Evolutionary conservation across 2,329 filamentous ascomycete species (phyloP), one percentile per base, ranked within the genome.

Genomic region (Hawksworthiomyces lignivorus): DNA sequence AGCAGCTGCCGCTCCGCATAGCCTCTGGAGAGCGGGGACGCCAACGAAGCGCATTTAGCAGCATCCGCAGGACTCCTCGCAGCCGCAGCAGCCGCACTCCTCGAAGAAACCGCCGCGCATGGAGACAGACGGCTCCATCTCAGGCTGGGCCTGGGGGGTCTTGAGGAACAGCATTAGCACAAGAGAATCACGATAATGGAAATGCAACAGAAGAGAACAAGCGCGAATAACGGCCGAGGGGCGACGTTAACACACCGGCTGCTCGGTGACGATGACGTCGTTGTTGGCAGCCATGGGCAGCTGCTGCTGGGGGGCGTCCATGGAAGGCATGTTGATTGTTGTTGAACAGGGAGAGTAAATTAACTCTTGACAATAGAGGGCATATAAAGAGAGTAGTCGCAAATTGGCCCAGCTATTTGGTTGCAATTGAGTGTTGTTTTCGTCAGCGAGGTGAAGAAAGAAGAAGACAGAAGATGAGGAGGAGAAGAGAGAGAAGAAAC

Each of bases 21-120:
- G n/a, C n/a, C n/a, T n/a, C n/a, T n/a, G n/a, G n/a, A n/a, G n/a
- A n/a, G n/a, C n/a, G n/a, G n/a, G n/a, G n/a, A n/a, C n/a, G n/a
- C n/a, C n/a, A n/a, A n/a, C n/a, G n/a, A n/a, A n/a, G n/a, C n/a
- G n/a, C n/a, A n/a, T 40, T 48, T 55, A 58, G 48, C 56, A 58
- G 49, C 56, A 58, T 12, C 17, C 43, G 38, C 53, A 57, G 39
- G 52, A 48, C 47, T 58, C 55, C n/a, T 46, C 44, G 45, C 45
- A 57, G 45, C 56, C 52, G 40, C 56, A 57, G 51, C 56, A 58
- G 34, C 47, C 44, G 43, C 56, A 59, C 44, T 57, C 55, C 47
- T 59, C 56, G n/a, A 54, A 46, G 43, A 59, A 56, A 22, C 56
- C 56, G 26, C 56, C 56, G 41, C 56, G 56, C 48, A 59, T 50